phyloP scores from a whole-genome alignment of 805 yeast genomes.

The Brettanomyces naardenensis region DNA sequence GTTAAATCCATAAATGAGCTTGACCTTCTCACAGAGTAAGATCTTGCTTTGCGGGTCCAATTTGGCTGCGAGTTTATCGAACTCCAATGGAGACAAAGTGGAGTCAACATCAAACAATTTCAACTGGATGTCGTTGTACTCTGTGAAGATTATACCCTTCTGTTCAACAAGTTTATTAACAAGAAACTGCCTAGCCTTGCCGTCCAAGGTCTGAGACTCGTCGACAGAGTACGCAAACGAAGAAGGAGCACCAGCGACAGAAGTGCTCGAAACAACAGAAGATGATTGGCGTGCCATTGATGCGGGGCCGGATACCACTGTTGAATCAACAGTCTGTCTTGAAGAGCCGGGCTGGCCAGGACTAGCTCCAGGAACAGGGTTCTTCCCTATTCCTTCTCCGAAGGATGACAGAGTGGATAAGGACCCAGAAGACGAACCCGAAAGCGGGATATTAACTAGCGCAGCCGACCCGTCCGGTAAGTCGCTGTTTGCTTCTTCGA shows the following conservation, averaged over 20 bases:
- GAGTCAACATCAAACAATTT: constrained; percentile 24
- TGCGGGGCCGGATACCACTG: not conserved
- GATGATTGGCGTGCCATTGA: not conserved
- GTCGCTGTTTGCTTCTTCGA: not conserved
- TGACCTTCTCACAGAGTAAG: constrained; percentile 20
- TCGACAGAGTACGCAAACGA: not conserved
- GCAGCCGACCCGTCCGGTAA: not conserved
- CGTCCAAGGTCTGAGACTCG: not conserved
- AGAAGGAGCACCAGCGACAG: not conserved
- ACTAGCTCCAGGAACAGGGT: not conserved
- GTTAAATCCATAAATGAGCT: constrained; percentile 20
- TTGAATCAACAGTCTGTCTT: not conserved
- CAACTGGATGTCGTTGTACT: constrained; percentile 19
- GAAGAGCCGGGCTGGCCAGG: constrained; percentile 2
- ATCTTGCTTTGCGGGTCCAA: constrained; percentile 14
- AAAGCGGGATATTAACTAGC: not conserved
- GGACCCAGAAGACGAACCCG: not conserved
- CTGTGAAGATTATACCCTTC: constrained; percentile 22
- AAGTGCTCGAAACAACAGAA: not conserved
- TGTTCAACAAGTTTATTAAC: constrained; percentile 12
- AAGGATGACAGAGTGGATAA: no score
- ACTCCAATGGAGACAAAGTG: constrained; percentile 16
- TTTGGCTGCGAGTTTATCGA: constrained; percentile 11
- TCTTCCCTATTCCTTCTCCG: no score
- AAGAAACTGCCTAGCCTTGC: constrained; percentile 7